Base-by-base conservation (phyloP, 208 protist species). In the Leishmania mexicana region DNA sequence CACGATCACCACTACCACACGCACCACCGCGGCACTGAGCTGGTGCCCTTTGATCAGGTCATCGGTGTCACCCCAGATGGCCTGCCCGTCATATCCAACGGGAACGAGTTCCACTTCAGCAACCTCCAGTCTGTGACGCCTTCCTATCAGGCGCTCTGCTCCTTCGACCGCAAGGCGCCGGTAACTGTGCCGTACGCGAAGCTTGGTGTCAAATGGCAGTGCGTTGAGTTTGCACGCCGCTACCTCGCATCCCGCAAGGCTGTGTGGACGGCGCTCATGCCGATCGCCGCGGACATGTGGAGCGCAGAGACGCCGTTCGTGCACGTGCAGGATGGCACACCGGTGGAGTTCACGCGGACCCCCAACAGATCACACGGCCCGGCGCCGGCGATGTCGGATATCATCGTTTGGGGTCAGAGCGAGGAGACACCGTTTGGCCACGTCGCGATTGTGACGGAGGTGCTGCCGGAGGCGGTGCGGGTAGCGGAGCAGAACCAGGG, bases 81-180 rank as follows among this genome's bases (percentile, higher is more conserved):
- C 58, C 90, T 95, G 31, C 92, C 94, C 31, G 89, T 94, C 47
- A 82, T 95, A 40, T 97, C 94, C 24, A 95, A 97, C 81, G 91
- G 91, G 45, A 71, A 91, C 24, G 87, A 92, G 76, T 58, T 62
- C 15, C 76, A 91, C 82, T 91, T 90, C 81, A 95, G 87, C 80
- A 85, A 92, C 78, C 65, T 87, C 24, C 79, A 83, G 72, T 93
- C 88, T 4, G 54, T 90, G 45, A 86, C 87, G 17, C 80, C 90
- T 10, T 42, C 71, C 7, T 87, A 71, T 60, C 54, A 87, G 67
- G 81, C 83, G 10, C 83, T 94, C 8, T 88, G 82, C 68, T 90
- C 88, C 51, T 87, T 87, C 62, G 81, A 89, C 47, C 81, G 53
- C 15, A 60, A 76, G 24, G 75, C 62, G 35, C 83, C 68, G 31